phyloP scores from a whole-genome alignment of 1,139 yeast species.

The Taphrina sp. region DNA sequence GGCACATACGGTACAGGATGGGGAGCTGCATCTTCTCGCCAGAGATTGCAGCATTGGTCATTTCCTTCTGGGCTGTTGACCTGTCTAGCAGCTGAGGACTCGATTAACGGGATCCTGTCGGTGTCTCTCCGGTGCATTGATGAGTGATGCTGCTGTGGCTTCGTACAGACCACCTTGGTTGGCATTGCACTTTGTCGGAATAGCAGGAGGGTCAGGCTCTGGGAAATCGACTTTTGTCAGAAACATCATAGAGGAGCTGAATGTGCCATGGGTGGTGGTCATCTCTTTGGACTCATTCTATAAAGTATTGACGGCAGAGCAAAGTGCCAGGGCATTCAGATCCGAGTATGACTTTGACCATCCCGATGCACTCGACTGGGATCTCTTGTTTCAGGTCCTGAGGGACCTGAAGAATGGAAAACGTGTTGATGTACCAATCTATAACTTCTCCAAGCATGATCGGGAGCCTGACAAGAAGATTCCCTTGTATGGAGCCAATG shows the following conservation, averaged over 20 bases:
- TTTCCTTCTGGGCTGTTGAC: too few species aligned
- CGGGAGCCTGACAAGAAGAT: slow-evolving; percentile 62
- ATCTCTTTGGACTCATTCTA: slow-evolving; percentile 89
- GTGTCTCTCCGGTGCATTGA: not conserved
- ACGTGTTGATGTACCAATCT: slow-evolving; percentile 75
- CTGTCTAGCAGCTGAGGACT: too few species aligned
- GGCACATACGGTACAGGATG: too few species aligned
- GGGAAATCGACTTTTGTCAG: slow-evolving; percentile 94
- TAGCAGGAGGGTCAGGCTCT: slow-evolving; percentile 92
- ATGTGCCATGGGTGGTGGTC: slow-evolving; percentile 90
- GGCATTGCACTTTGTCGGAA: slow-evolving; percentile 89
- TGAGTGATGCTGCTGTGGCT: not conserved
- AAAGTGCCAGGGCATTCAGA: slow-evolving; percentile 62
- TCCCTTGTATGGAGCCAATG: slow-evolving; percentile 85
- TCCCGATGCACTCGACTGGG: slow-evolving; percentile 70
- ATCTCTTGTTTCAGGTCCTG: slow-evolving; percentile 63
- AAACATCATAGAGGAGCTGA: slow-evolving; percentile 69
- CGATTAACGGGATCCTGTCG: too few species aligned
- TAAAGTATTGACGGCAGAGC: slow-evolving; percentile 63
- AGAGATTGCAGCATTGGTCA: too few species aligned
- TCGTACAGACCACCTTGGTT: slow-evolving; percentile 77
- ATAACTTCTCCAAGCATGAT: slow-evolving; percentile 69
- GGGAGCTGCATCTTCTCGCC: too few species aligned
- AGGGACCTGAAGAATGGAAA: slow-evolving; percentile 56
- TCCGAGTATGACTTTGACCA: slow-evolving; percentile 78